Evolutionary conservation across 2,329 filamentous ascomycete species (phyloP).

Genomic region (Xylaria sp.): DNA sequence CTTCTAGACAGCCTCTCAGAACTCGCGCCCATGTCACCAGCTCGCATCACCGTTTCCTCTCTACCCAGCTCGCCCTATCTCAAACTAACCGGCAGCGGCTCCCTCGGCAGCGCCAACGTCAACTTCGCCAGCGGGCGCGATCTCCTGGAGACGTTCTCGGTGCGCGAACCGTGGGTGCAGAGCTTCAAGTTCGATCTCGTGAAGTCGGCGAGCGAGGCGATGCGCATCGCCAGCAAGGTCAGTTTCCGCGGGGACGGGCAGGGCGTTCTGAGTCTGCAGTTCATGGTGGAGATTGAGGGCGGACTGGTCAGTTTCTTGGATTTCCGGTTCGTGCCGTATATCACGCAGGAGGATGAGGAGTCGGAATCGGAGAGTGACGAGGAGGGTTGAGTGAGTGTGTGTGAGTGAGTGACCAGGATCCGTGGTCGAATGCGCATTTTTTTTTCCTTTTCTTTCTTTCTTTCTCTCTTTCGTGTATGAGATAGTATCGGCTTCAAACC

Average conservation of each 20-base stretch:
- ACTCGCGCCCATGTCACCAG: conserved; percentile 64
- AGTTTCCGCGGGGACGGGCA: conserved; percentile 83
- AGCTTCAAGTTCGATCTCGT: conserved; percentile 84
- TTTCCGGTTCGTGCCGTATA: conserved; percentile 73
- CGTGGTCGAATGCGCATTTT: not conserved
- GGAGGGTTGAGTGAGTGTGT: conserved; percentile 24
- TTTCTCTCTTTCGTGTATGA: too few species aligned
- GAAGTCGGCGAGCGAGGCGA: conserved; percentile 82
- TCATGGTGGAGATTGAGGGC: conserved; percentile 85
- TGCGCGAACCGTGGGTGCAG: conserved; percentile 56
- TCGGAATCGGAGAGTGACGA: conserved; percentile 39
- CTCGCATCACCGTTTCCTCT: conserved; percentile 63
- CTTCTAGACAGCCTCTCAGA: conserved; percentile 69
- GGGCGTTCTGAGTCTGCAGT: conserved; percentile 88
- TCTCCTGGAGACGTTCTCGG: conserved; percentile 69
- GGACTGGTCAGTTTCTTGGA: conserved; percentile 69
- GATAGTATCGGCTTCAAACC: too few species aligned
- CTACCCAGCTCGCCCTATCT: conserved; percentile 64
- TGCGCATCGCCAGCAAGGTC: conserved; percentile 88
- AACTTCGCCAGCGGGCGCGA: conserved; percentile 60
- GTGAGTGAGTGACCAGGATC: not conserved
- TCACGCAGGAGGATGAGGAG: conserved; percentile 55
- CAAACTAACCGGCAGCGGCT: conserved; percentile 61
- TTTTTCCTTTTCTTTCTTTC: not conserved
- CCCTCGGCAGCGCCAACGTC: conserved; percentile 58